phyloP scores from a whole-genome alignment of 495 filamentous ascomycete species.

The Aspergillus funiculosus region DNA sequence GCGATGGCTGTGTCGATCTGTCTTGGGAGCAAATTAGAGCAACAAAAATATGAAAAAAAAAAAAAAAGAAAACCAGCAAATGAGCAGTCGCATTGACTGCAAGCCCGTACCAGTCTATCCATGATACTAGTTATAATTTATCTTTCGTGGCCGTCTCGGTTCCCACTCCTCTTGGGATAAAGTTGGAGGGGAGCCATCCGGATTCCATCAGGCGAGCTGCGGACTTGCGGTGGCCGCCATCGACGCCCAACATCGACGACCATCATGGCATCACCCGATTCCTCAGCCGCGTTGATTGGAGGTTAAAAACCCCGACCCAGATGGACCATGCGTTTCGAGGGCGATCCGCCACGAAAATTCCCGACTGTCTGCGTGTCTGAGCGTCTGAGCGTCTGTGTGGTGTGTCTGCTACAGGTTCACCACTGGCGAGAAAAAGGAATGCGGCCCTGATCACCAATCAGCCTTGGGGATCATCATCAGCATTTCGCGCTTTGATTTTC shows the following conservation, averaged over 20 bases:
- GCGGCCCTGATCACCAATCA: conserved; percentile 14
- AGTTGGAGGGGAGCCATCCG: conserved; percentile 6
- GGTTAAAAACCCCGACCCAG: conserved; percentile 29
- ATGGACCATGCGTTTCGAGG: conserved; percentile 22
- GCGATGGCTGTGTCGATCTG: conserved; percentile 32
- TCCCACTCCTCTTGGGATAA: conserved; percentile 8
- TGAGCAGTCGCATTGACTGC: background rate
- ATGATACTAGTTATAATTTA: background rate
- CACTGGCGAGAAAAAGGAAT: conserved; percentile 13
- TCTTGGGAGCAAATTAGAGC: conserved; percentile 9
- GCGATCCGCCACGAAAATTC: conserved; percentile 40
- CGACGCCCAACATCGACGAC: conserved; percentile 27
- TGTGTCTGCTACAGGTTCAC: too few relatives aligned
- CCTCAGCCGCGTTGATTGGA: conserved; percentile 25
- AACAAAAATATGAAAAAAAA: too few relatives aligned
- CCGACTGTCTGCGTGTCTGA: conserved; percentile 23
- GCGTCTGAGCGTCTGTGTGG: too few relatives aligned
- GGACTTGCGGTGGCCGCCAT: conserved; percentile 17
- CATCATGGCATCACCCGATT: conserved; percentile 4
- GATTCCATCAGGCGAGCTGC: background rate
- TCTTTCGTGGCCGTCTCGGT: conserved; percentile 14
- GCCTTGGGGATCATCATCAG: conserved; percentile 9
- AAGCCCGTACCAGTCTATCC: background rate
- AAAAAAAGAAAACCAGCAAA: background rate
- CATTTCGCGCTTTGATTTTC: conserved; percentile 16